phyloP scores from a whole-genome alignment of 345 rosid genomes.

The Eucalyptus cloeziana region DNA sequence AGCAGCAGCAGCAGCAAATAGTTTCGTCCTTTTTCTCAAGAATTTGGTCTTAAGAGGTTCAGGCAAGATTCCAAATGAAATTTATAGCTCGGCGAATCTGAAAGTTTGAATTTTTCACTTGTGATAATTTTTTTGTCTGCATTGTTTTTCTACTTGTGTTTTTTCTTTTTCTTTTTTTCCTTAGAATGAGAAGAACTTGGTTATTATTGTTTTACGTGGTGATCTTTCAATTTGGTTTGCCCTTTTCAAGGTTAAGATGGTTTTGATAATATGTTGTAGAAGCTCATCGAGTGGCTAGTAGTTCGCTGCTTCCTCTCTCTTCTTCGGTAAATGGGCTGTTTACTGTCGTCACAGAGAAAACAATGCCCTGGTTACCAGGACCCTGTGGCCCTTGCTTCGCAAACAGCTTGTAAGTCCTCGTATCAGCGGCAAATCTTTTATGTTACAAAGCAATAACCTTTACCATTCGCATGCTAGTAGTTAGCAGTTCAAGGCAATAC shows the following conservation, averaged over 20 bases:
- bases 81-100: background rate
- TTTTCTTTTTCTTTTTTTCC: background rate
- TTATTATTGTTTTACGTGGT: background rate
- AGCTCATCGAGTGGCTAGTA: background rate
- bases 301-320: background rate
- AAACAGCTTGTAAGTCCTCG: constrained; percentile 30
- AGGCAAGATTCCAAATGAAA: background rate
- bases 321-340: constrained; percentile 30
- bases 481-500: background rate
- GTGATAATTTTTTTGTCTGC: background rate
- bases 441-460: background rate
- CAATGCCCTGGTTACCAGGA: constrained; percentile 17
- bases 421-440: background rate
- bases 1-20: background rate
- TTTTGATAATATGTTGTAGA: constrained; percentile 4
- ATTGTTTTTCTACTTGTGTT: background rate
- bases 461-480: background rate
- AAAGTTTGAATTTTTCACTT: background rate
- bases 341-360: constrained; percentile 13
- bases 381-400: constrained; percentile 21
- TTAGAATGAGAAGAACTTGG: background rate
- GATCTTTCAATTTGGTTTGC: background rate
- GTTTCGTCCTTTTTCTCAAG: background rate
- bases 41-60: background rate
- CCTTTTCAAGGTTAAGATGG: constrained; percentile 8